Evolutionary conservation across 192 early-diverging fungal genomes (phyloP).

Genomic region (Rhizoclosmatium sp.): DNA sequence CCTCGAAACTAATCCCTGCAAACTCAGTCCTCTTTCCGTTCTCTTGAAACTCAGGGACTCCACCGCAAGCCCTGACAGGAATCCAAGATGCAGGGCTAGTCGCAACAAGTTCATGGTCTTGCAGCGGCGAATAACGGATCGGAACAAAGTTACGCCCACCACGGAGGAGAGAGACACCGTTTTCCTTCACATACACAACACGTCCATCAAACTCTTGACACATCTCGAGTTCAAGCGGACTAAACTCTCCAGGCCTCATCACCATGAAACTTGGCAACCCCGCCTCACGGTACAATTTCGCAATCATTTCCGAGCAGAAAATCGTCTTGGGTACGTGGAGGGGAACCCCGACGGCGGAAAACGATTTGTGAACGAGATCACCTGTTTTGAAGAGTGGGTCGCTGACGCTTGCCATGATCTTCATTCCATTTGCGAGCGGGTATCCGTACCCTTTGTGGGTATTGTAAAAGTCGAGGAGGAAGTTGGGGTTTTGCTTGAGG

Average conservation of each 20-base stretch:
- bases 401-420: neutral
- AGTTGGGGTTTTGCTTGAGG: neutral
- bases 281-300: slow-evolving; percentile 27
- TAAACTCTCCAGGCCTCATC: slow-evolving; percentile 16
- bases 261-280: slow-evolving; percentile 35
- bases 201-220: slow-evolving; percentile 6
- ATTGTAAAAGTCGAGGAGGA: slow-evolving; percentile 31
- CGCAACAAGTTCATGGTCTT: neutral
- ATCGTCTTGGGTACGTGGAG: neutral
- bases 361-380: neutral
- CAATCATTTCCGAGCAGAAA: slow-evolving; percentile 48
- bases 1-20: slow-evolving; percentile 5
- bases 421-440: slow-evolving; percentile 6
- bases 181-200: slow-evolving; percentile 6
- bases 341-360: neutral
- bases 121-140: neutral
- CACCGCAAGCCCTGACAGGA: neutral
- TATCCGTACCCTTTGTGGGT: slow-evolving; percentile 32
- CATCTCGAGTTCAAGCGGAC: slow-evolving; percentile 32
- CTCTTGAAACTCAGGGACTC: neutral
- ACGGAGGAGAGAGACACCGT: neutral
- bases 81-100: slow-evolving; percentile 3
- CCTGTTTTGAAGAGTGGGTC: neutral
- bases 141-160: neutral
- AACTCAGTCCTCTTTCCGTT: neutral